These are phyloP conservation scores for Chalciporus pseudorubinellus DNA, from an alignment of 768 basidiomycete genomes.

Conservation along the genomic window DNA sequence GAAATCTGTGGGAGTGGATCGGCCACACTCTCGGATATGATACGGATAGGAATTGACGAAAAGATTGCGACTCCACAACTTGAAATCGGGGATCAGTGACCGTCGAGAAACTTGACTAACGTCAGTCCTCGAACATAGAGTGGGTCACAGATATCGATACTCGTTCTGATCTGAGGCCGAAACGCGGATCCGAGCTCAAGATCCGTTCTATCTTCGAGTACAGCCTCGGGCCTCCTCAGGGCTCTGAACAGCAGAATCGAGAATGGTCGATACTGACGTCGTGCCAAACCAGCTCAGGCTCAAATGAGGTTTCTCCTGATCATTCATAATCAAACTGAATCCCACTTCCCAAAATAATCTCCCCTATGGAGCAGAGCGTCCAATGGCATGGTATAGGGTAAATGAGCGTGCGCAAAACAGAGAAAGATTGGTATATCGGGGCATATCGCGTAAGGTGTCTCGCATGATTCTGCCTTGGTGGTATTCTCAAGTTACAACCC, in stretches of 20 bases:
- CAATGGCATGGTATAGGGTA: constrained; percentile 10
- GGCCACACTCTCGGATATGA: neutral
- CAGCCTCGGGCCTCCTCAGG: no score
- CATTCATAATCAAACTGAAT: neutral
- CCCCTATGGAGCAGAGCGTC: constrained; percentile 5
- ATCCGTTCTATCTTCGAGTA: constrained; percentile 14
- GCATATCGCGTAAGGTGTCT: constrained; percentile 18
- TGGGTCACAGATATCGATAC: neutral
- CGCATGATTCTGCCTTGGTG: no score
- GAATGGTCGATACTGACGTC: constrained; percentile 20
- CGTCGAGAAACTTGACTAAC: constrained; percentile 10
- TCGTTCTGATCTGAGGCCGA: constrained; percentile 19
- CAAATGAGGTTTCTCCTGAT: no score
- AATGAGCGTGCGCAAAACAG: constrained; percentile 22
- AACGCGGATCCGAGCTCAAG: constrained; percentile 17
- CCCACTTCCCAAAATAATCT: constrained; percentile 7
- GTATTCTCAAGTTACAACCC: no score
- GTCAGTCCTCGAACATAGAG: neutral
- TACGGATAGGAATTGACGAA: neutral
- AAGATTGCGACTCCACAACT: neutral
- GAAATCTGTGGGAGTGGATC: constrained; percentile 16
- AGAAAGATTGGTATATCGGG: constrained; percentile 10
- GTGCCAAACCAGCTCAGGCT: constrained; percentile 25
- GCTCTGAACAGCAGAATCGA: constrained; percentile 4
- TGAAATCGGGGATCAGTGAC: no score